Evolutionary conservation across 768 basidiomycete genomes (phyloP), one percentile per base, ranked within the genome.

Genomic region (Mycena epipterygia): DNA sequence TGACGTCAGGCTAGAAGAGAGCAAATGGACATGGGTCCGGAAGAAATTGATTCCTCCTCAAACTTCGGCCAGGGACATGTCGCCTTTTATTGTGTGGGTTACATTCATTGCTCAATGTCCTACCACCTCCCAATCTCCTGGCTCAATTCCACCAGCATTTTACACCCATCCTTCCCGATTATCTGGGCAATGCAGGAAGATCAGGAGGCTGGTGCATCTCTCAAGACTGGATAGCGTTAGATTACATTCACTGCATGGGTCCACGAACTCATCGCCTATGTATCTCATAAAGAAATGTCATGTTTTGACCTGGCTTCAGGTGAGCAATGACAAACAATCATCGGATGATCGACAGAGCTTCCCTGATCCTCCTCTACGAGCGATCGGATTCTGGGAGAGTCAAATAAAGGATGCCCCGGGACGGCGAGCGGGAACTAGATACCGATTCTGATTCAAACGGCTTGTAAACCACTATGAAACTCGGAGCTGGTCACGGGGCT

Each of bases 141-240:
- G 8, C 29, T n/a, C n/a, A 3, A 27, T 2, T 7, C 1, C 2
- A 19, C 46, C 11, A 2, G 21, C 0, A 17, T 53, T 8, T 17
- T 53, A 4, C 64, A 64, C n/a, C 32, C 52, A 16, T 64, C 63
- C 7, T 64, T 64, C 39, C 9, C 19, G 64, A 64, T 46, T 64
- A 19, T 21, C 64, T 64, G 6, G 52, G 21, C 14, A 41, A 64
- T 46, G 17, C 39, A 44, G 52, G 30, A 14, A 39, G 64, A 64
- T 64, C 64, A 2, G 25, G n/a, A 12, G 41, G 21, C 9, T 64
- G 64, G 64, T 55, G 64, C 21, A 30, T 64, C 17, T 11, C 64
- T 1, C 13, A 17, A 2, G 41, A 39, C 16, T 42, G 52, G 64
- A 30, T 64, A 23, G 30, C 27, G 32, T 29, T 27, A 7, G 39